These are phyloP conservation scores for Curvularia verruculosa DNA, from an alignment of 2,329 filamentous ascomycete genomes.

Conservation along the genomic window DNA sequence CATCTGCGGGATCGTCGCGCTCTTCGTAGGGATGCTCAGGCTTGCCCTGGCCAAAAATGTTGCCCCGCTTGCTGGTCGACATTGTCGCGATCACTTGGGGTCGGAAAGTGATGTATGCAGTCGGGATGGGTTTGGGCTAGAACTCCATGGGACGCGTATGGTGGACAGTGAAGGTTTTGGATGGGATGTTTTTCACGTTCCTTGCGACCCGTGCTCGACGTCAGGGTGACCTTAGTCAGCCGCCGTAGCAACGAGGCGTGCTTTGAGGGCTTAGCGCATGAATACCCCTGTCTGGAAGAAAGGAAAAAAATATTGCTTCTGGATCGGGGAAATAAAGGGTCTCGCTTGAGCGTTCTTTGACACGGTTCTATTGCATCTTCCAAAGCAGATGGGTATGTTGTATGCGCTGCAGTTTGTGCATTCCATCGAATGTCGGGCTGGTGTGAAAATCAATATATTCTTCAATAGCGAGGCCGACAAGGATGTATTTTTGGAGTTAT, in stretches of 20 bases:
- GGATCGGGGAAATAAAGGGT: neutral
- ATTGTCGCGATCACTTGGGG: slow-evolving; percentile 30
- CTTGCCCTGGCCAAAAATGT: slow-evolving; percentile 38
- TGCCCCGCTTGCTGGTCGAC: slow-evolving; percentile 37
- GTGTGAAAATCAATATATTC: neutral
- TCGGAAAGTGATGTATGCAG: slow-evolving; percentile 16
- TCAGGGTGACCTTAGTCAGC: slow-evolving; percentile 17
- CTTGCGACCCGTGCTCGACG: slow-evolving; percentile 19
- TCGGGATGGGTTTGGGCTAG: slow-evolving; percentile 11
- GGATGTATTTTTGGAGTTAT: neutral
- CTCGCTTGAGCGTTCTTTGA: slow-evolving; percentile 1
- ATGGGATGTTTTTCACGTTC: slow-evolving; percentile 19
- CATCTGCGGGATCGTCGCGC: slow-evolving; percentile 49
- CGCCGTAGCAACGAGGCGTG: slow-evolving; percentile 14
- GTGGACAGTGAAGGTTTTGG: slow-evolving; percentile 8
- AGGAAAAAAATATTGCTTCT: neutral
- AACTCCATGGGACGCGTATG: slow-evolving; percentile 18
- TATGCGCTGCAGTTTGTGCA: neutral
- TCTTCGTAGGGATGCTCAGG: slow-evolving; percentile 38
- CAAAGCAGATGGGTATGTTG: too few species aligned
- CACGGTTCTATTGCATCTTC: too few species aligned
- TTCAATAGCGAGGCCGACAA: neutral
- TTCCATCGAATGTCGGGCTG: neutral
- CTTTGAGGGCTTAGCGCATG: neutral
- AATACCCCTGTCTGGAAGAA: neutral